Evolutionary conservation across 2,329 filamentous ascomycete genomes (phyloP).

Genomic region (Scytalidium sp.): DNA sequence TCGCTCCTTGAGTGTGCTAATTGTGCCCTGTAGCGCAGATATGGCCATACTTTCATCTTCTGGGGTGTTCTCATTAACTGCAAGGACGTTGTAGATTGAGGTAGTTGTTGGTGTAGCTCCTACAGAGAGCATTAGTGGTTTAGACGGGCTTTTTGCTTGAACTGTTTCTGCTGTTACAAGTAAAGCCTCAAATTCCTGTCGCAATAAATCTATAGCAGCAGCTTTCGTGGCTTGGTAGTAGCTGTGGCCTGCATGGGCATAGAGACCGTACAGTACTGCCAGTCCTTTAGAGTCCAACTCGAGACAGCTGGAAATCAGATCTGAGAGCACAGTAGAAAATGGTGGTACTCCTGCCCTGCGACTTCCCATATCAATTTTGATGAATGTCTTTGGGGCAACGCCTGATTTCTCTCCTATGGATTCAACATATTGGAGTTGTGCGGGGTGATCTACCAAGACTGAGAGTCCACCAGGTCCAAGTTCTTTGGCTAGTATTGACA

Average conservation of each 20-base stretch:
- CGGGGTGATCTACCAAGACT: constrained; percentile 67
- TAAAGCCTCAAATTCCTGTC: constrained; percentile 56
- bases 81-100: constrained; percentile 56
- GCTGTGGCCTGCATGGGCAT: constrained; percentile 71
- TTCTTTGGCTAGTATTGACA: constrained; percentile 51
- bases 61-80: constrained; percentile 17
- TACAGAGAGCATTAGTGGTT: constrained; percentile 57
- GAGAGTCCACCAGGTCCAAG: constrained; percentile 57
- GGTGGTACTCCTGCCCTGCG: constrained; percentile 66
- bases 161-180: constrained; percentile 41
- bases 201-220: constrained; percentile 58
- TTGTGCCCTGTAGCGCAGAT: constrained; percentile 35
- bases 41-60: constrained; percentile 25
- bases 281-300: constrained; percentile 35
- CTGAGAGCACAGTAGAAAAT: constrained; percentile 40
- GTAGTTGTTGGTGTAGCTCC: constrained; percentile 76
- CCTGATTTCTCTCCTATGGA: constrained; percentile 40
- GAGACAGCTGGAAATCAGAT: constrained; percentile 45
- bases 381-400: constrained; percentile 53
- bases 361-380: constrained; percentile 75
- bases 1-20: constrained; percentile 34
- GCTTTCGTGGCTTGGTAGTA: constrained; percentile 55
- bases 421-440: constrained; percentile 52
- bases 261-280: constrained; percentile 58
- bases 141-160: constrained; percentile 9